Evolutionary conservation across 768 basidiomycete genomes (phyloP), one percentile per base, ranked within the genome.

Genomic region (Lactarius sanguifluus): DNA sequence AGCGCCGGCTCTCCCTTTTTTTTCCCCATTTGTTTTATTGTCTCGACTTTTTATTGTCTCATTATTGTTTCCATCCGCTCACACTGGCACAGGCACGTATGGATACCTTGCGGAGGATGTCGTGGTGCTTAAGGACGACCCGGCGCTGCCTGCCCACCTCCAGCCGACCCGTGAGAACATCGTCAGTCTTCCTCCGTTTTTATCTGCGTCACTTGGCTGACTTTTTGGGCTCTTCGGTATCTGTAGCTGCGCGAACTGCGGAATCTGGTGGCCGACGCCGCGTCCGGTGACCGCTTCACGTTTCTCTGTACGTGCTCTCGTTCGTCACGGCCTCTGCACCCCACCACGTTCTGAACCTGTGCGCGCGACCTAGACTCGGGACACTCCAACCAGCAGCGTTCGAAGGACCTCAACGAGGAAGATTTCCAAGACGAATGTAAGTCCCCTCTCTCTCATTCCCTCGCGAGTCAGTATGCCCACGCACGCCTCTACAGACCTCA

Each of bases 301-400:
- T 75, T 75, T 58, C 65, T 74, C 47, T 75, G 75, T 75, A 54
- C 28, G 73, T 67, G 16, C 40, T 10, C 9, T 20, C 47, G 2
- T 38, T 28, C 23, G 23, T 52, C 50, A 25, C 9, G 2, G 32
- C 40, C 47, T 23, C 10, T 18, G 18, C 20, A 15, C 40, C 40
- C 5, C 3, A 15, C 47, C 47, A 32, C 16, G 30, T 55, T 15
- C 43, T 62, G 20, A 10, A 16, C 15, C n/a, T 20, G 6, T 28
- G 8, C 34, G 25, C 20, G 12, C 30, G 12, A 18, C 57, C 12
- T 15, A 67, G 66, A 36, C 13, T 67, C 62, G 0, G 66, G 66
- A 8, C 62, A 67, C 18, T 67, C 62, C 23, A 67, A 67, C 34
- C 66, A 67, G 58, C 66, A 67, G 32, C 62, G 47, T 25, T 59